Evolutionary conservation across 164 flowering plant genomes (phyloP), one percentile per base, ranked within the genome.

Genomic region (Warburgia ugandensis): DNA sequence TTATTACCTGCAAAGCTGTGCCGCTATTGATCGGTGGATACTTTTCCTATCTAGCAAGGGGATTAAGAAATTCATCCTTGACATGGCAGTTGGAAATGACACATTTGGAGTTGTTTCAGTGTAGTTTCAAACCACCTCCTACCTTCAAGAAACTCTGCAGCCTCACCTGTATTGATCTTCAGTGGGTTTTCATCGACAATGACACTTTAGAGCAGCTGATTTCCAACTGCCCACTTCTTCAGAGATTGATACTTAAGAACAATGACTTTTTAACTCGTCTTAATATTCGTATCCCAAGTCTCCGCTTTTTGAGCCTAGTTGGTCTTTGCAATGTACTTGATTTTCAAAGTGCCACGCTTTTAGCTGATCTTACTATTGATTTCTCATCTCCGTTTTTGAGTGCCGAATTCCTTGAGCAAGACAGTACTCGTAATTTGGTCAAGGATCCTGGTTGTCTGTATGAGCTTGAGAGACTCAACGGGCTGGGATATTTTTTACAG

Each of bases 191-290:
- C 7, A 25, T 49, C 20, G 23, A 3, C 4, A 40, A 49, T 20
- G 28, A 21, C 4, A 40, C 10, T 10, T 16, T 49, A 10, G 40
- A 32, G 14, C 5, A 21, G 6, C n/a, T 49, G 40, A 33, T 60
- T 76, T 80, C 4, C 16, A 29, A 29, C 10, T 29, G 51, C 37
- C 14, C 36, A 19, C 23, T 47, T 29, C 51, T 47, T 0, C 79
- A 77, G 73, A 59, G 67, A 10, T 48, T 80, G 48, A 73, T 78
- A 22, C 52, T 80, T 55, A 73, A 66, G 76, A 65, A 68, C 54
- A 70, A 73, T 62, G 73, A 66, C 51, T 79, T 76, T 41, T 63
- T 46, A 1, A 3, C 4, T 3, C 58, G 40, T 48, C 73, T 77
- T 26, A 67, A 68, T 5, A 63, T 80, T 22, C 63, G 63, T 57